These are phyloP conservation scores for Pseudotsuga menziesii DNA, from an alignment of 75 land plant species.

Conservation along the genomic window DNA sequence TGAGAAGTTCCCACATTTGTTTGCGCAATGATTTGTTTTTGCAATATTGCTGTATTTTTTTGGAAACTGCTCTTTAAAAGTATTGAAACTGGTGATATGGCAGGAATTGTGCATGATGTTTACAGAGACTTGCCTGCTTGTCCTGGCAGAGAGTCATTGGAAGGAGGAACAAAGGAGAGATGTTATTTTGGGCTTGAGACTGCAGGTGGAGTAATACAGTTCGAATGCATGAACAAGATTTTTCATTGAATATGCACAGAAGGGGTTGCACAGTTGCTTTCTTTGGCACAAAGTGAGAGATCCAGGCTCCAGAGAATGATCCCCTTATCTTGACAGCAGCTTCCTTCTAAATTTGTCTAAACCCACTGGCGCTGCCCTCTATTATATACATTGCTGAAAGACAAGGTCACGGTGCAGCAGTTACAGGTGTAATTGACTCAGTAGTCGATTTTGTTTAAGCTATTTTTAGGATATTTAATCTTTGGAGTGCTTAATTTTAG, in stretches of 20 bases:
- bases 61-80: not conserved
- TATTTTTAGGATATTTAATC: too few relatives aligned
- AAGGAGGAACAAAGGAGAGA: constrained; percentile 31
- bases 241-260: constrained; percentile 70
- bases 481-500: too few relatives aligned
- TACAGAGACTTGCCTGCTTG: constrained; percentile 47
- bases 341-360: too few relatives aligned
- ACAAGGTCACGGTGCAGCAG: too few relatives aligned
- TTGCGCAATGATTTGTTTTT: not conserved
- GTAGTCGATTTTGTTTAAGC: too few relatives aligned
- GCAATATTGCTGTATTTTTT: not conserved
- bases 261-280: constrained; percentile 52
- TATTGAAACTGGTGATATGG: not conserved
- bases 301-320: not conserved
- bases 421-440: too few relatives aligned
- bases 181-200: constrained; percentile 60
- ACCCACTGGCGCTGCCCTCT: too few relatives aligned
- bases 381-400: too few relatives aligned
- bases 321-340: too few relatives aligned
- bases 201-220: constrained; percentile 64
- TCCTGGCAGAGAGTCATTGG: constrained; percentile 33
- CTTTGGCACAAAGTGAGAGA: constrained; percentile 7
- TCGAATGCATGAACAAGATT: constrained; percentile 63
- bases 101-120: constrained; percentile 71
- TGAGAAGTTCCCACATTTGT: too few relatives aligned